These are phyloP conservation scores for Astrothelium macrocarpum DNA, from an alignment of 495 filamentous ascomycete genomes.

Conservation along the genomic window DNA sequence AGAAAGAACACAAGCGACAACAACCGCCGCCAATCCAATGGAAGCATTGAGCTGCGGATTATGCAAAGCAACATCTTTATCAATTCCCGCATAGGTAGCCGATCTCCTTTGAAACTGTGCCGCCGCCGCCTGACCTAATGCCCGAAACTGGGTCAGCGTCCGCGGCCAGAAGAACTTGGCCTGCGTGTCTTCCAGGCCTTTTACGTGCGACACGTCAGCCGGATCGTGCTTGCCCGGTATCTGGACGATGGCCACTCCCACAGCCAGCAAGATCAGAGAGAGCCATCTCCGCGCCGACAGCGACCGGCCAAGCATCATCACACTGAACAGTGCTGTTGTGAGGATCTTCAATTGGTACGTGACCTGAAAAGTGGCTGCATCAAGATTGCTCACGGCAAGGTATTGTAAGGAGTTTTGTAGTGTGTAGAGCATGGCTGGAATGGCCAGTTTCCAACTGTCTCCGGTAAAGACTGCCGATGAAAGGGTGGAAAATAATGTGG, in stretches of 20 bases:
- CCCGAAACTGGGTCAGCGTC: constrained; percentile 54
- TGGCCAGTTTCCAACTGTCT: constrained; percentile 94
- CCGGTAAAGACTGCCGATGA: constrained; percentile 70
- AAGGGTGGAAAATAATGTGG: constrained; percentile 71
- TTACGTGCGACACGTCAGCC: constrained; percentile 13
- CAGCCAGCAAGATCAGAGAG: constrained; percentile 65
- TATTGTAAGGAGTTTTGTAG: constrained; percentile 88
- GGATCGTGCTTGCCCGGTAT: constrained; percentile 46
- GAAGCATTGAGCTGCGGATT: constrained; percentile 61
- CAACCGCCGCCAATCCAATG: constrained; percentile 67
- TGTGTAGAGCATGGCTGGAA: constrained; percentile 83
- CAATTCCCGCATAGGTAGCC: constrained; percentile 90
- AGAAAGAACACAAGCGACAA: constrained; percentile 66
- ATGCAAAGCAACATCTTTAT: constrained; percentile 60
- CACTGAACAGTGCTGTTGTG: constrained; percentile 80
- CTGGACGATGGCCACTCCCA: constrained; percentile 81
- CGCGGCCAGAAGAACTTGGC: constrained; percentile 60
- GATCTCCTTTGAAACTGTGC: constrained; percentile 57
- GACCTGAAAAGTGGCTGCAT: constrained; percentile 84
- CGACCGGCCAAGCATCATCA: constrained; percentile 60
- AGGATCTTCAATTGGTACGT: constrained; percentile 91
- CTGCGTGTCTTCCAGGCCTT: constrained; percentile 29
- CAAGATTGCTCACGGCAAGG: constrained; percentile 80
- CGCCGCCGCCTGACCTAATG: constrained; percentile 35
- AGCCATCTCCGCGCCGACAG: constrained; percentile 67